A percentile compares a stretch with the other conserved stretches of the same genome.
These are phyloP conservation scores for Backusella morwellensis DNA, from an alignment of 192 early-diverging fungal species.

Conservation along the genomic window DNA sequence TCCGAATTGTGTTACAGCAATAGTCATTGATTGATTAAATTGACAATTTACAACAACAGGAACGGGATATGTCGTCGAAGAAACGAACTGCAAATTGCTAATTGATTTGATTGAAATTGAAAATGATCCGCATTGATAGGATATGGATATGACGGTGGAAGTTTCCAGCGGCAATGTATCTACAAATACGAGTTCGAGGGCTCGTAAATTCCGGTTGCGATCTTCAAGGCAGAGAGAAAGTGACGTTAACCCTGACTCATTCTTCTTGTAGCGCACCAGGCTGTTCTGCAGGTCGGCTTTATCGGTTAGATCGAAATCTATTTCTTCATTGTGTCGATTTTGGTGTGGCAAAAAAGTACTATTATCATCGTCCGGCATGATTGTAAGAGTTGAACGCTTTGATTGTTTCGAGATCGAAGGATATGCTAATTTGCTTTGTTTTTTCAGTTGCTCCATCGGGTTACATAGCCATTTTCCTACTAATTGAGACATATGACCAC, in stretches of 20 bases:
- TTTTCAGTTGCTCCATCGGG: conserved; percentile 10
- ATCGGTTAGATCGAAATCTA: neutral
- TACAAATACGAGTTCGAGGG: neutral
- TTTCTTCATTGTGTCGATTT: neutral
- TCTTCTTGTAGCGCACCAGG: neutral
- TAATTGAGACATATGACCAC: neutral
- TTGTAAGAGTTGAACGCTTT: neutral
- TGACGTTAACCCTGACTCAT: neutral
- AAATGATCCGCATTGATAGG: neutral
- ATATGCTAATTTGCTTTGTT: neutral
- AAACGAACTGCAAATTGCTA: neutral
- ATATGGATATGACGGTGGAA: neutral
- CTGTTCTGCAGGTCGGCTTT: neutral
- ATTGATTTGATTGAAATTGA: neutral
- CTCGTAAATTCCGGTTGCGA: neutral
- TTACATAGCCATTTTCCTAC: conserved; percentile 6
- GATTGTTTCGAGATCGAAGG: neutral
- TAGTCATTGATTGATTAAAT: neutral
- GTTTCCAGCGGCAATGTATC: neutral
- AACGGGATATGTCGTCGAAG: neutral
- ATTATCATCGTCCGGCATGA: neutral
- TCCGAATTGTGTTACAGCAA: neutral
- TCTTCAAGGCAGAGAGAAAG: neutral
- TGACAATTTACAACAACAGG: conserved; percentile 8
- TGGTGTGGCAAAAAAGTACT: neutral